Evolutionary conservation across 352 stramenopile genomes (phyloP), one percentile per base, ranked within the genome.

Genomic region (Pythium guiyangense): DNA sequence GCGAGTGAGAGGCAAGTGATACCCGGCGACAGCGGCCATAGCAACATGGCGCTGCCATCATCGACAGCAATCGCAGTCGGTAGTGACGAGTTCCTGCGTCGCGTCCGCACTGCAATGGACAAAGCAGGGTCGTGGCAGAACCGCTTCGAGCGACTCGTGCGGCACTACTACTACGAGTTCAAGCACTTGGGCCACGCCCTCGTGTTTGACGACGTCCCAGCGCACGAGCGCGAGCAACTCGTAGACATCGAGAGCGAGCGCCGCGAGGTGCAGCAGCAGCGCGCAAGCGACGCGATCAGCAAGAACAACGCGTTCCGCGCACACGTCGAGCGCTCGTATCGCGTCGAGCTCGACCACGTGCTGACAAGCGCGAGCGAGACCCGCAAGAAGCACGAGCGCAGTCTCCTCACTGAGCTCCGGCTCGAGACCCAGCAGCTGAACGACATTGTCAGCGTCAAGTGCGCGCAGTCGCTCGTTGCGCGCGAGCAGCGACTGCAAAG

Each of bases 131-230:
- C 22, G 22, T 92, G 81, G 79, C 70, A 88, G 47, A 40, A 56
- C 42, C 73, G 75, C 6, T 86, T 82, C 50, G 59, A 79, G 29
- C 73, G 77, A 2, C 59, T 86, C 25, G 75, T 84, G 44, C 73
- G 70, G 1, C 62, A 85, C 31, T 87, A 82, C 50, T 90, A 77
- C 47, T 92, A 86, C 57, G 81, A 92, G 54, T 90, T 89, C 52
- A 85, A 83, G 60, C 62, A 85, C 62, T 4, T 84, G 1, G 81
- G 81, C 0, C 81, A 92, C 31, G 51, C 63, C 8, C 62, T 72
- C 1, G 40, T 69, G 29, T 80, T 80, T 9, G 62, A 81, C 22
- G 67, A 72, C 15, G 59, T 66, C 11, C 25, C 47, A 0, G 18
- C 63, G 0, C 42, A 57, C 1, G 44, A 64, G 35, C 62, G 55